Evolutionary conservation across 2,329 filamentous ascomycete genomes (phyloP).

Genomic region (Cytospora piceicola): DNA sequence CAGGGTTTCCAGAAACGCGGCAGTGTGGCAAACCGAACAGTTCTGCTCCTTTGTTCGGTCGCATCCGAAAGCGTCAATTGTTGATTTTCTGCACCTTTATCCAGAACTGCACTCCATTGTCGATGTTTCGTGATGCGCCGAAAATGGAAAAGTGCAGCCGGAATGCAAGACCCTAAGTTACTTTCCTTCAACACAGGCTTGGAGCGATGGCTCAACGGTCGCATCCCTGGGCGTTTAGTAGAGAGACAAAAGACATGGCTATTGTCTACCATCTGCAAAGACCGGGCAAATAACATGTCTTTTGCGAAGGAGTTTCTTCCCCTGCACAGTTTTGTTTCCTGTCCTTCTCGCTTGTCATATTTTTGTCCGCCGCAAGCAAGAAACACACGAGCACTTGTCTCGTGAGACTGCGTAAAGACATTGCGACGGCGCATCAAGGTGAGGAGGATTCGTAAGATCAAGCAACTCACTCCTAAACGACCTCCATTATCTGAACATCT

Average conservation of each 20-base stretch:
- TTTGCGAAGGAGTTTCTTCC: conserved; percentile 8
- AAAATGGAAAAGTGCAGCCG: conserved; percentile 14
- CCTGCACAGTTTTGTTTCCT: conserved; percentile 8
- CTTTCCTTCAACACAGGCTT: conserved; percentile 2
- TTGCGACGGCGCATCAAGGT: background rate
- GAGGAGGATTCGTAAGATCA: background rate
- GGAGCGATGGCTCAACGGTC: conserved; percentile 2
- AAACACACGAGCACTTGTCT: background rate
- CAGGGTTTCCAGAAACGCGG: conserved; percentile 4
- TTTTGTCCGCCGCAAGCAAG: conserved; percentile 2
- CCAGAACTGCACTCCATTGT: conserved; percentile 1
- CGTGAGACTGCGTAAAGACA: background rate
- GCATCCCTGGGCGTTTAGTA: background rate
- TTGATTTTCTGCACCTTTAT: conserved; percentile 7
- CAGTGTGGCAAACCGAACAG: background rate
- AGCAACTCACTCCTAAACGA: background rate
- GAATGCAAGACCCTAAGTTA: conserved; percentile 6
- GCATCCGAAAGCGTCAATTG: conserved; percentile 26
- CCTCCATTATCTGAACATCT: background rate
- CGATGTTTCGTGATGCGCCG: background rate
- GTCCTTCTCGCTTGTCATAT: conserved; percentile 7
- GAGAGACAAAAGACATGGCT: conserved; percentile 15
- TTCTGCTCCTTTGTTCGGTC: conserved; percentile 20
- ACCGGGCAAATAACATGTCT: conserved; percentile 15
- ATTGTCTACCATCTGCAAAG: conserved; percentile 22